These are phyloP conservation scores for Hemileia vastatrix DNA, from an alignment of 1,284 basidiomycete species.

Conservation along the genomic window DNA sequence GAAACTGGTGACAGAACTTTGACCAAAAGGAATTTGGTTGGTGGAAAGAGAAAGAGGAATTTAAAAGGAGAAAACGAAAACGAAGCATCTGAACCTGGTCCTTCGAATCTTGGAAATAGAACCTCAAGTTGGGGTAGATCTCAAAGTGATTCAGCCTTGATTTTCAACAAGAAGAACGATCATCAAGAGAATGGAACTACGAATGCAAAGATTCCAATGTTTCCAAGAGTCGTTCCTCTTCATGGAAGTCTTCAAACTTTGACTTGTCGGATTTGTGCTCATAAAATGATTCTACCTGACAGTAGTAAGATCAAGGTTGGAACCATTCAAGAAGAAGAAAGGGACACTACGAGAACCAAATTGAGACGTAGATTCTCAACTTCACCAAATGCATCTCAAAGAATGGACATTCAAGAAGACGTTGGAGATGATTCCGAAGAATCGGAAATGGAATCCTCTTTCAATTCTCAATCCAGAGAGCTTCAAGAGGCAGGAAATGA, in stretches of 20 bases:
- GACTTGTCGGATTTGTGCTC: slow-evolving; percentile 70
- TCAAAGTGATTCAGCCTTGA: no score
- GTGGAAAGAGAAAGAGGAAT: not conserved
- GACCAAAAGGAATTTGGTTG: not conserved
- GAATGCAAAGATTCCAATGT: slow-evolving; percentile 9
- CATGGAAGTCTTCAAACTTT: slow-evolving; percentile 74
- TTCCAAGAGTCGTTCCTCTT: slow-evolving; percentile 72
- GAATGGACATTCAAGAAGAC: not conserved
- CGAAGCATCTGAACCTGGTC: not conserved
- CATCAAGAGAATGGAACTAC: no score
- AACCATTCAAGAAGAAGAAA: not conserved
- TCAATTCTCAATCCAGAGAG: not conserved
- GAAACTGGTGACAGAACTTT: slow-evolving; percentile 2
- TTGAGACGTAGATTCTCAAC: not conserved
- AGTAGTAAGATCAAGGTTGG: not conserved
- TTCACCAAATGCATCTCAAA: not conserved
- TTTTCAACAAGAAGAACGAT: no score
- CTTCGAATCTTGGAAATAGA: not conserved
- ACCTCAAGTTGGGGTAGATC: not conserved
- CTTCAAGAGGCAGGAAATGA: no score
- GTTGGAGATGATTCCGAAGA: not conserved
- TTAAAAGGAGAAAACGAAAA: no score
- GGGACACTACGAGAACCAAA: not conserved
- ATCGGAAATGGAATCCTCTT: not conserved
- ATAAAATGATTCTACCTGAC: slow-evolving; percentile 60